phyloP scores from a whole-genome alignment of 306 rosid genomes.

The Glycyrrhiza uralensis region DNA sequence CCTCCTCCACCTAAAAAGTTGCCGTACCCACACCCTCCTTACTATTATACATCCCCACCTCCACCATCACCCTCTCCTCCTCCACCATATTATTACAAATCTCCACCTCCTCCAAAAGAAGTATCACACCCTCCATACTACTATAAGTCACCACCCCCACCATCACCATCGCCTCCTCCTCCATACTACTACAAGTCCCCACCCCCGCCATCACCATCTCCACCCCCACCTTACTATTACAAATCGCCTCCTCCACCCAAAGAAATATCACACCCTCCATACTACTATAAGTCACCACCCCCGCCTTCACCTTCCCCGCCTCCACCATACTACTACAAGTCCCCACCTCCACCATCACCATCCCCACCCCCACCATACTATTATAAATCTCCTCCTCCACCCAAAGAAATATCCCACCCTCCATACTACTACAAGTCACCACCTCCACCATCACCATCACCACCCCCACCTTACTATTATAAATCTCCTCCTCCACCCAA shows the following conservation, averaged over 20 bases:
- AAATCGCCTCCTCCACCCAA: conserved; percentile 37
- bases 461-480: no score
- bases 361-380: conserved; percentile 33
- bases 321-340: neutral
- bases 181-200: conserved; percentile 12
- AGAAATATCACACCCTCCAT: neutral
- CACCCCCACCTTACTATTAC: neutral
- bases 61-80: conserved; percentile 19
- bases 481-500: conserved; percentile 39
- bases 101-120: conserved; percentile 45
- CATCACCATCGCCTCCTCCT: conserved; percentile 1
- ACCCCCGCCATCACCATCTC: conserved; percentile 15
- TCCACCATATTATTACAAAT: conserved; percentile 25
- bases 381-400: conserved; percentile 17
- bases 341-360: neutral
- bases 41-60: conserved; percentile 27
- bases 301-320: conserved; percentile 40
- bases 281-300: conserved; percentile 24
- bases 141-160: conserved; percentile 30
- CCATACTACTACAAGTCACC: conserved; percentile 16
- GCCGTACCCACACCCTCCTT: conserved; percentile 8
- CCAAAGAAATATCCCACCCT: no score
- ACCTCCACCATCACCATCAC: conserved; percentile 26
- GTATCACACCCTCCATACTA: neutral
- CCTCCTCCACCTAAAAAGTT: neutral